Base-by-base conservation (phyloP, 2,329 filamentous ascomycete species). In the Stachybotrys chartarum region DNA sequence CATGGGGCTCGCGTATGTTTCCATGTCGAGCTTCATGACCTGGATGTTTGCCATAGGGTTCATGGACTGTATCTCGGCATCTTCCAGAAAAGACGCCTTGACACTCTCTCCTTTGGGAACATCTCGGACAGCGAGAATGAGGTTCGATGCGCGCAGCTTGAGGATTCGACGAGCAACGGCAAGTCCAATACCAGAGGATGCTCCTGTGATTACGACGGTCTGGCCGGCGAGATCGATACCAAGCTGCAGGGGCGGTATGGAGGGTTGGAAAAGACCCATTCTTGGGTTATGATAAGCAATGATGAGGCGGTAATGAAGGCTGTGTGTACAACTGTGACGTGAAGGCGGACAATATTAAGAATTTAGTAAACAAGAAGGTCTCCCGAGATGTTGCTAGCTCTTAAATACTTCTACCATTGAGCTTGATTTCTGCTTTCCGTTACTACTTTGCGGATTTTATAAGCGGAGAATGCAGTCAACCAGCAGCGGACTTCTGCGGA, bases 91-190 rank as follows among this genome's bases (percentile, higher is more conserved):
- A 1, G 14, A 4, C 1, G 49, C 17, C 7, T 59, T 49, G 52
- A 70, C 57, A 6, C 60, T 14, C 18, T 71, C 61, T 1, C 68
- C 68, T 47, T 67, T 70, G 1, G 58, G 32, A 0, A 61, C 30
- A 30, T 68, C 66, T 5, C 75, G 68, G 1, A 76, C 73, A 4
- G 64, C 76, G 30, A 79, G 63, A 24, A 78, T 69, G 3, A 79
- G 61, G 12, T 64, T 70, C 1, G 64, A 61, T 5, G 70, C 57
- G 1, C 70, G 68, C 2, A 73, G 66, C 0, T 50, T 52, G 16
- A 72, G 64, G 2, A 76, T 64, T 46, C 77, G 71, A 1, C 65
- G 64, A 12, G 68, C 67, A 0, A 74, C 66, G 58, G 75, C 75
- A 1, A 73, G 62, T 1, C 75, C 75, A 0, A 78, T 63, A 1